Percentiles rank a stretch among this genome's conserved stretches.
Conservation (phyloP, 2,329 filamentous ascomycete species). For the Blumeria hordei region DNA sequence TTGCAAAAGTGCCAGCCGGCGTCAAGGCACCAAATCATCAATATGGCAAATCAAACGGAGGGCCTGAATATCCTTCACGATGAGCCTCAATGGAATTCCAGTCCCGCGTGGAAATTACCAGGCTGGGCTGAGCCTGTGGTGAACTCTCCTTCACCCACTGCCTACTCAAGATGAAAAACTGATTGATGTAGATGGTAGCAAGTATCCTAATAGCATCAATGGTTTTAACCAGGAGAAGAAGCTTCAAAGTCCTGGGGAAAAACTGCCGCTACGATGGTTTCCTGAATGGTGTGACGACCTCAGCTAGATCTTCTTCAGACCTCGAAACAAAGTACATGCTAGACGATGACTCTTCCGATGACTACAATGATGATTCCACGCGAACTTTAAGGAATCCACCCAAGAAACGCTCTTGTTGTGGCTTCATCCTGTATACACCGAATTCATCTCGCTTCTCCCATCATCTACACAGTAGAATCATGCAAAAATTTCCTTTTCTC, state of each 20-base stretch:
- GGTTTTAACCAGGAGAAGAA: conserved; percentile 11
- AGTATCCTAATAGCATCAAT: conserved; percentile 14
- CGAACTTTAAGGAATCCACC: conserved; percentile 16
- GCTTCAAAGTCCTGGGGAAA: conserved; percentile 9
- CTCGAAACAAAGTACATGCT: conserved; percentile 11
- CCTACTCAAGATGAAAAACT: conserved; percentile 2
- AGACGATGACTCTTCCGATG: not conserved
- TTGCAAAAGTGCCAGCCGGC: too few species aligned
- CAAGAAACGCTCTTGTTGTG: conserved; percentile 26
- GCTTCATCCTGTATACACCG: conserved; percentile 22
- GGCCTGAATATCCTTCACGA: conserved; percentile 10
- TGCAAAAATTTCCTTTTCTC: conserved; percentile 40
- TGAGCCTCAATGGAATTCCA: conserved; percentile 14
- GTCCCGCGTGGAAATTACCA: conserved; percentile 13
- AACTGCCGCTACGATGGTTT: conserved; percentile 5
- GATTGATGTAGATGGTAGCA: conserved; percentile 13
- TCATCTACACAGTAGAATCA: conserved; percentile 33
- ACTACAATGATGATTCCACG: conserved; percentile 6
- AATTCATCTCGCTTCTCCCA: conserved; percentile 36
- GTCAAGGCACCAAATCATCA: not conserved
- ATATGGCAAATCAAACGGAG: not conserved
- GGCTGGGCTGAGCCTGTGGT: conserved; percentile 15
- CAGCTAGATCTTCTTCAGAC: conserved; percentile 13
- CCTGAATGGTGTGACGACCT: conserved; percentile 11
- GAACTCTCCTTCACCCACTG: conserved; percentile 1